A percentile compares a stretch with the other conserved stretches of the same genome.
phyloP scores from a whole-genome alignment of 768 basidiomycete genomes.

The Chlorophyllum brunneum region DNA sequence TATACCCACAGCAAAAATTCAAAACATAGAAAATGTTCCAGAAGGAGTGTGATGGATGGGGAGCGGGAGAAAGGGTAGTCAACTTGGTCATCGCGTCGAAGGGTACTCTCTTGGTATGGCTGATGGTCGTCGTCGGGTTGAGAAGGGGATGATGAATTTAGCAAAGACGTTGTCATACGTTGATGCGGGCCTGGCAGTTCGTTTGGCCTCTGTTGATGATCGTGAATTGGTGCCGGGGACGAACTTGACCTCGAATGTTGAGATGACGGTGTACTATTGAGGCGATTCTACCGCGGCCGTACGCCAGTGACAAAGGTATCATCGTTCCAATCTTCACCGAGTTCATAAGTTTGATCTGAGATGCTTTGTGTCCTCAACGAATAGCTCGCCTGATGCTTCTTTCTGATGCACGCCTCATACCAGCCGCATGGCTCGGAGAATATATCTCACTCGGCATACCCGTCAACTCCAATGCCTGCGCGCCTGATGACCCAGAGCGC shows the following conservation, averaged over 20 bases:
- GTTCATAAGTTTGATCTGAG: constrained; percentile 13
- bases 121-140: background rate
- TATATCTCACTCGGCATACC: constrained; percentile 33
- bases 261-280: background rate
- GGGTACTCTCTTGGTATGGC: background rate
- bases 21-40: too few relatives aligned
- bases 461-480: constrained; percentile 20
- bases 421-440: constrained; percentile 34
- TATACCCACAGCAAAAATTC: background rate
- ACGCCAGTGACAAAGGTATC: constrained; percentile 18
- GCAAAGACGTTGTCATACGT: background rate
- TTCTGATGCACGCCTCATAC: constrained; percentile 35
- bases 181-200: background rate
- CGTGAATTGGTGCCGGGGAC: background rate
- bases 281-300: too few relatives aligned
- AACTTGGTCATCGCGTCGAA: too few relatives aligned
- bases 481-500: constrained; percentile 31
- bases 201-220: constrained; percentile 7
- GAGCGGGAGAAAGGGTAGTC: too few relatives aligned
- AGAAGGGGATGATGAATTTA: background rate
- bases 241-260: constrained; percentile 8
- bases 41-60: too few relatives aligned
- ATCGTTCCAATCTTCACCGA: constrained; percentile 16
- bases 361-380: background rate
- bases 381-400: constrained; percentile 20